Base-by-base conservation (phyloP, 2,329 filamentous ascomycete species). In the Geosmithia putterillii region DNA sequence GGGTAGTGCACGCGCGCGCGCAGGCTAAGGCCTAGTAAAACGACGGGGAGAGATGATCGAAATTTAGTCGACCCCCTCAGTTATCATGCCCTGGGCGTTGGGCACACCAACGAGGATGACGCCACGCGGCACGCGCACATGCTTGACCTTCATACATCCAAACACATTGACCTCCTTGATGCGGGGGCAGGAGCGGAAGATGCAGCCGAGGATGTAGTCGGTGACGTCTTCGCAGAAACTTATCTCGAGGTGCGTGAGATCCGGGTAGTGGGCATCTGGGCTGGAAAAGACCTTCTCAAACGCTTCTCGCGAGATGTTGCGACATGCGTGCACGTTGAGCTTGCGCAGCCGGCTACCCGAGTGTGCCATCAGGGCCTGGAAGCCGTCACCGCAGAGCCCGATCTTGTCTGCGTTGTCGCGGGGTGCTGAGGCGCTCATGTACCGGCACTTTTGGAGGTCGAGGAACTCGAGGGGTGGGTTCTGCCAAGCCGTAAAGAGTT, bases 321-420 rank as follows among this genome's bases (percentile, higher is more conserved):
- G 81, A 56, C 87, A 94, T 0, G 83, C 85, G 14, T 86, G 76
- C n/a, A 95, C 68, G 54, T 94, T 85, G 28, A 96, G 67, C 36
- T 73, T 66, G 46, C 71, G 70, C 2, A 96, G 62, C 10, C 63
- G 68, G 1, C 63, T 56, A 4, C 86, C 85, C 0, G 88, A 95
- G 57, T 95, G 90, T 1, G 67, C 64, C 86, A 95, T 95, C 38
- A 95, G 63, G 0, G 86, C 85, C 49, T 73, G 67, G 64, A 96
- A 90, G 0, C 84, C 88, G 6, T 73, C 63, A 1, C 79, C 82
- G 42, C 82, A 86, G 25, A 95, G 70, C 2, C 89, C 90, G 38
- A 90, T 64, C 20, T 73, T 70, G 44, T 79, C 65, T 0, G 76
- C 72, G 40, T 81, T 80, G 4, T 79, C 76, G 19, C 80, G 73